Conservation (phyloP, 2,329 filamentous ascomycete species). For the Aspergillus pseudotamarii region DNA sequence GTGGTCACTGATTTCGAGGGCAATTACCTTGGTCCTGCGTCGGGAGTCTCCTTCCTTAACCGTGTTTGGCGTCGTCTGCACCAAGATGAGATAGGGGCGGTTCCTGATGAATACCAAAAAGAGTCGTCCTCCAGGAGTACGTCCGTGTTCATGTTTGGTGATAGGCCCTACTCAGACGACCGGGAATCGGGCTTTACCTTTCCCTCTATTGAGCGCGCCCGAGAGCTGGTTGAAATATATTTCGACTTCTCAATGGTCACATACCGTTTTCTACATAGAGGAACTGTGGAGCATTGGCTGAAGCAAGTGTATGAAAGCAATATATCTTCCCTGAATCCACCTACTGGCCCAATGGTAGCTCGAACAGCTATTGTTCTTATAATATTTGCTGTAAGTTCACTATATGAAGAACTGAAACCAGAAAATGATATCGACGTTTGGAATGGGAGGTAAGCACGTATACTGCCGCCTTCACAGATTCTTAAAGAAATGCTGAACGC, state of each 20-base stretch:
- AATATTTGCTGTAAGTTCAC: conserved; percentile 52
- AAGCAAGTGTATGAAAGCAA: conserved; percentile 43
- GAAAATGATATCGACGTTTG: conserved; percentile 27
- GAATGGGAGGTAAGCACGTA: conserved; percentile 31
- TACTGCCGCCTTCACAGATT: background rate
- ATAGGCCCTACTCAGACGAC: conserved; percentile 50
- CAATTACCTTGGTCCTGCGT: conserved; percentile 59
- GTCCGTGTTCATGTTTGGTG: conserved; percentile 53
- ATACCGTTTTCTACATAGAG: conserved; percentile 60
- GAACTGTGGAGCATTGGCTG: conserved; percentile 55
- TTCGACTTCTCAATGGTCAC: conserved; percentile 65
- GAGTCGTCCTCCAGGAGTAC: conserved; percentile 44
- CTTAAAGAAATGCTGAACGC: conserved; percentile 2
- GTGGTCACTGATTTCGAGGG: conserved; percentile 55
- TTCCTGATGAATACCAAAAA: conserved; percentile 31
- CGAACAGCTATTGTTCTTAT: conserved; percentile 53
- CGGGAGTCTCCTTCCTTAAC: conserved; percentile 60
- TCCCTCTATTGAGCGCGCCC: conserved; percentile 41
- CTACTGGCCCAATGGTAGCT: conserved; percentile 47
- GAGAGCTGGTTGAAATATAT: conserved; percentile 55
- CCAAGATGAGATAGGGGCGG: conserved; percentile 51
- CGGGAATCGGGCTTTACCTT: conserved; percentile 42
- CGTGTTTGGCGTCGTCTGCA: conserved; percentile 69
- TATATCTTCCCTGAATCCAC: conserved; percentile 37
- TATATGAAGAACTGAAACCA: conserved; percentile 48